Evolutionary conservation across 495 filamentous ascomycete genomes (phyloP).

Genomic region (Lineolata rhizophorae): DNA sequence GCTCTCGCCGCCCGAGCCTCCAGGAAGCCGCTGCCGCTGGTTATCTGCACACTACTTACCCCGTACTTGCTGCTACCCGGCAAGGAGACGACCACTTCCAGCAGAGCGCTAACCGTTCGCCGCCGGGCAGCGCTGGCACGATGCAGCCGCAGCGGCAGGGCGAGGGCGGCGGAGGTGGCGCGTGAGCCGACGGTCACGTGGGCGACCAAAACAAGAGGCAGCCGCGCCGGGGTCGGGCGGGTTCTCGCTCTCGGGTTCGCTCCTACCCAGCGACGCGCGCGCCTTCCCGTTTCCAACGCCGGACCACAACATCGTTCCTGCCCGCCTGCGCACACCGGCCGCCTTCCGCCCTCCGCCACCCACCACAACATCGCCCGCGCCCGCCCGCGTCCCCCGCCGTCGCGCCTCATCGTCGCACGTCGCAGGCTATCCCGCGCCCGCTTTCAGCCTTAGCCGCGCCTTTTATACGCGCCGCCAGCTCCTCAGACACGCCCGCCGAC

Average conservation of each 20-base stretch:
- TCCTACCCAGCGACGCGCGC: not conserved
- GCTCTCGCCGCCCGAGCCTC: too few relatives aligned
- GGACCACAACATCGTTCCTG: slow-evolving; percentile 3
- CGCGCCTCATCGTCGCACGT: not conserved
- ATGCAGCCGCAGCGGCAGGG: not conserved
- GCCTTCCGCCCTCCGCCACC: not conserved
- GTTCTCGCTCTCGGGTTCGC: not conserved
- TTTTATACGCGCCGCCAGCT: too few relatives aligned
- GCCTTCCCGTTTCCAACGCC: not conserved
- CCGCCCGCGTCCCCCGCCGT: not conserved
- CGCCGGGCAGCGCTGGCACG: not conserved
- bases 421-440: too few relatives aligned
- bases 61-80: too few relatives aligned
- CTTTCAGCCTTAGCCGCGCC: too few relatives aligned
- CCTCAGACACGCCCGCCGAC: not conserved
- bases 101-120: not conserved
- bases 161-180: not conserved
- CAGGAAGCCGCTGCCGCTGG: too few relatives aligned
- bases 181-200: not conserved
- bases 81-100: not conserved
- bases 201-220: not conserved
- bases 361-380: slow-evolving; percentile 2
- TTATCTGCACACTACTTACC: too few relatives aligned
- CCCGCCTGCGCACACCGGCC: too few relatives aligned
- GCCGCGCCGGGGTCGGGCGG: not conserved